Percentiles rank a stretch among this genome's conserved stretches.
Evolutionary conservation across 768 basidiomycete genomes (phyloP).

Genomic region (Boletellus emodensis): DNA sequence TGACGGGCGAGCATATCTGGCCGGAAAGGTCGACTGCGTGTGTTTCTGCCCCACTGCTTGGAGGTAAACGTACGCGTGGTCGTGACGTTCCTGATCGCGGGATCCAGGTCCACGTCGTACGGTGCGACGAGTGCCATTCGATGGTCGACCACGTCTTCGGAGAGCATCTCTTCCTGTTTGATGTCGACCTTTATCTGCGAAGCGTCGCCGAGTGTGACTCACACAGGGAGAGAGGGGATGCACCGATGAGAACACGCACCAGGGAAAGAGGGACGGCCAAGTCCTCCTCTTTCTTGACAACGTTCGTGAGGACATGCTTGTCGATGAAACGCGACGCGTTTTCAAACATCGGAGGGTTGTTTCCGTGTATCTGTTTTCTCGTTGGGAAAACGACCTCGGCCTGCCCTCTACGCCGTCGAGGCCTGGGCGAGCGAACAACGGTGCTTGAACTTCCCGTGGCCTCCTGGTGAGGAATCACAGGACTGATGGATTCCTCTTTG

Average conservation of each 20-base stretch:
- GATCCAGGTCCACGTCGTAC: constrained; percentile 12
- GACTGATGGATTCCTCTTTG: constrained; percentile 1
- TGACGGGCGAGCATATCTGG: constrained; percentile 11
- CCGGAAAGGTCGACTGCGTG: constrained; percentile 7
- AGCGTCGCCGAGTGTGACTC: too few species aligned
- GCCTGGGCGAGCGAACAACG: neutral
- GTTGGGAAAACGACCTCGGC: constrained; percentile 1
- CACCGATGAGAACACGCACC: too few species aligned
- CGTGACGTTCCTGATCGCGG: constrained; percentile 12
- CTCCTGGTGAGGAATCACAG: neutral
- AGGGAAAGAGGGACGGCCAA: neutral
- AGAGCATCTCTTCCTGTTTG: constrained; percentile 20
- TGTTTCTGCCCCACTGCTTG: too few species aligned
- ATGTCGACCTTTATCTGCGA: constrained; percentile 11
- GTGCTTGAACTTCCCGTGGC: neutral
- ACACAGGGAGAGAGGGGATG: neutral
- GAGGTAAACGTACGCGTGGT: constrained; percentile 13
- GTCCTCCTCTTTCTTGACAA: constrained; percentile 13
- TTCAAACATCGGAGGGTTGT: constrained; percentile 11
- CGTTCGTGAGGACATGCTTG: neutral
- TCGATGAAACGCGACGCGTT: constrained; percentile 7
- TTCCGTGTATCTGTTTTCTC: too few species aligned
- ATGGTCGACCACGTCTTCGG: constrained; percentile 10
- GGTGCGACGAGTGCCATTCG: too few species aligned
- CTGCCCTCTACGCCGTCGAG: neutral